phyloP scores from a whole-genome alignment of 2,329 filamentous ascomycete genomes.

The Ophiocordyceps polyrhachis-furcata region DNA sequence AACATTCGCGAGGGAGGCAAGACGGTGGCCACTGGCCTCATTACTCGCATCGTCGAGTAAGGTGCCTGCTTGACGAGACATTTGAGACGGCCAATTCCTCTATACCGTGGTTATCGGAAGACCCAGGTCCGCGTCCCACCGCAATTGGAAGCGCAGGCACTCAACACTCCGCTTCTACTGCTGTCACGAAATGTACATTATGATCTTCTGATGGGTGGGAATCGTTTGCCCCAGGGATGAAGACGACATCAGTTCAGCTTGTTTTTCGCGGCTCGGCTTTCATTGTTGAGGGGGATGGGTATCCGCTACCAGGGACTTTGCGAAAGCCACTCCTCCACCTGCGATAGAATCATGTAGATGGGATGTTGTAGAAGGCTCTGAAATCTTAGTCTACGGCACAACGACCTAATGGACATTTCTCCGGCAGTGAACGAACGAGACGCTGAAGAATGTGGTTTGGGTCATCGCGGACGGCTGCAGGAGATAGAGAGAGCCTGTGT shows the following conservation, averaged over 20 bases:
- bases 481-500: conserved; percentile 13
- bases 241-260: background rate
- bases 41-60: conserved; percentile 53
- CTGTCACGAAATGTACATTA: conserved; percentile 3
- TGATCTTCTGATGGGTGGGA: background rate
- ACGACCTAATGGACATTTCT: too few relatives aligned
- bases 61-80: background rate
- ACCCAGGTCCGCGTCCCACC: background rate
- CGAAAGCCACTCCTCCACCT: too few relatives aligned
- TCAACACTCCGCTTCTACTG: conserved; percentile 1
- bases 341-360: too few relatives aligned
- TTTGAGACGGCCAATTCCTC: background rate
- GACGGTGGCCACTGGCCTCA: conserved; percentile 67
- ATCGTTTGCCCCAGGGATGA: background rate
- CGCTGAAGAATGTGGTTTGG: too few relatives aligned
- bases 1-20: conserved; percentile 95
- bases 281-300: background rate
- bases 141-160: background rate
- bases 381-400: too few relatives aligned
- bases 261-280: background rate
- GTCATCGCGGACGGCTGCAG: too few relatives aligned
- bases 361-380: too few relatives aligned
- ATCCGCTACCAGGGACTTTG: too few relatives aligned
- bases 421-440: too few relatives aligned
- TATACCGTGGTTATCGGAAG: background rate